Evolutionary conservation across 2,329 filamentous ascomycete genomes (phyloP).

Genomic region (Colletotrichum salicis): DNA sequence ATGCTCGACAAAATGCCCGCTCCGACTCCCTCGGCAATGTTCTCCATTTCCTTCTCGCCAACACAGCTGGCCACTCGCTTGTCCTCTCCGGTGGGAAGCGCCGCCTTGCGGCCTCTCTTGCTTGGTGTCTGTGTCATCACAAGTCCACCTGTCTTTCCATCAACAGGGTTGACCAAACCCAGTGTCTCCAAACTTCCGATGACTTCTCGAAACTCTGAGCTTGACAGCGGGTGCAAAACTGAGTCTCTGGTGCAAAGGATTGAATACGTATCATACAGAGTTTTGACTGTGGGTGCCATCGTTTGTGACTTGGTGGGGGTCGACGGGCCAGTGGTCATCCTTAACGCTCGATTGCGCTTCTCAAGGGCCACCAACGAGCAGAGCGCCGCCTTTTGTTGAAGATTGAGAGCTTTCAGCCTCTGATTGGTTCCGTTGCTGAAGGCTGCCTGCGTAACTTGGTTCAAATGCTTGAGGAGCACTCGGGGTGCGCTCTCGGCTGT

Average conservation of each 20-base stretch:
- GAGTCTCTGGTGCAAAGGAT: conserved; percentile 86
- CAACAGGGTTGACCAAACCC: conserved; percentile 78
- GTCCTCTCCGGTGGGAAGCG: conserved; percentile 73
- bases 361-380: conserved; percentile 91
- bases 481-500: conserved; percentile 85
- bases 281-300: conserved; percentile 82
- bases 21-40: conserved; percentile 72
- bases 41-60: conserved; percentile 81
- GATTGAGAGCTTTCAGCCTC: conserved; percentile 85
- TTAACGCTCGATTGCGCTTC: conserved; percentile 71
- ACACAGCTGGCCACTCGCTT: conserved; percentile 82
- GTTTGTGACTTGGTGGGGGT: conserved; percentile 72
- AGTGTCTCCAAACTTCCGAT: conserved; percentile 89
- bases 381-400: conserved; percentile 95
- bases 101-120: conserved; percentile 70
- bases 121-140: conserved; percentile 74
- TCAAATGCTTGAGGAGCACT: conserved; percentile 89
- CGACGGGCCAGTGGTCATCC: conserved; percentile 49
- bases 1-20: conserved; percentile 72
- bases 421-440: conserved; percentile 91
- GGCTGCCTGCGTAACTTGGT: conserved; percentile 87
- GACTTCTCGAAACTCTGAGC: conserved; percentile 94
- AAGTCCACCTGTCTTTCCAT: conserved; percentile 76
- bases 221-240: conserved; percentile 88
- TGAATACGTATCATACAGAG: conserved; percentile 85